Conservation (phyloP, 345 rosid genomes). For the Eutrema japonicum region DNA sequence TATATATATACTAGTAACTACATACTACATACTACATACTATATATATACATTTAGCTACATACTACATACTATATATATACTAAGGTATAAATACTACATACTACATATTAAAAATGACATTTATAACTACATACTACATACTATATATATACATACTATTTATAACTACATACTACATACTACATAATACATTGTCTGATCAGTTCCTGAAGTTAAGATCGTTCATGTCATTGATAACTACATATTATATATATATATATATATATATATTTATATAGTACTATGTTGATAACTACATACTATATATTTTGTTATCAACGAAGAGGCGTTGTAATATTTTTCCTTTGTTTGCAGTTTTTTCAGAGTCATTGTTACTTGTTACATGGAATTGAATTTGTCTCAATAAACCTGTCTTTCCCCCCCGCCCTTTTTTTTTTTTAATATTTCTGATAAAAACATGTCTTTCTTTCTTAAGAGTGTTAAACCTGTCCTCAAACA, state of each 20-base stretch:
- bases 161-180: too few relatives aligned
- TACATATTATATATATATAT: not conserved
- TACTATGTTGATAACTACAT: constrained; percentile 2
- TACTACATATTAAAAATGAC: too few relatives aligned
- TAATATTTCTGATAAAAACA: too few relatives aligned
- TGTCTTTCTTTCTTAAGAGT: not conserved
- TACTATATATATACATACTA: too few relatives aligned
- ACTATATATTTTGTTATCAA: constrained; percentile 7
- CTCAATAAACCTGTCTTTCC: constrained; percentile 12
- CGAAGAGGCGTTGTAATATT: constrained; percentile 16
- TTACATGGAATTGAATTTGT: constrained; percentile 28
- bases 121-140: too few relatives aligned
- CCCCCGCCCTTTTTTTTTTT: too few relatives aligned
- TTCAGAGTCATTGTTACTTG: constrained; percentile 14
- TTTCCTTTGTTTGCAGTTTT: not conserved
- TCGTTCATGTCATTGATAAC: constrained; percentile 13
- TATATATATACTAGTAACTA: too few relatives aligned
- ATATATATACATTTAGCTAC: too few relatives aligned
- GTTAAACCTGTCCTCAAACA: constrained; percentile 21
- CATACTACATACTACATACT: too few relatives aligned
- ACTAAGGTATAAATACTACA: too few relatives aligned
- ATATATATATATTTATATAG: too few relatives aligned
- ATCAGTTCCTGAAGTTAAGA: not conserved
- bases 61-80: too few relatives aligned
- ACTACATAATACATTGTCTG: not conserved